These are phyloP conservation scores for Boletus rubropictus DNA, from an alignment of 768 basidiomycete species.

Conservation along the genomic window DNA sequence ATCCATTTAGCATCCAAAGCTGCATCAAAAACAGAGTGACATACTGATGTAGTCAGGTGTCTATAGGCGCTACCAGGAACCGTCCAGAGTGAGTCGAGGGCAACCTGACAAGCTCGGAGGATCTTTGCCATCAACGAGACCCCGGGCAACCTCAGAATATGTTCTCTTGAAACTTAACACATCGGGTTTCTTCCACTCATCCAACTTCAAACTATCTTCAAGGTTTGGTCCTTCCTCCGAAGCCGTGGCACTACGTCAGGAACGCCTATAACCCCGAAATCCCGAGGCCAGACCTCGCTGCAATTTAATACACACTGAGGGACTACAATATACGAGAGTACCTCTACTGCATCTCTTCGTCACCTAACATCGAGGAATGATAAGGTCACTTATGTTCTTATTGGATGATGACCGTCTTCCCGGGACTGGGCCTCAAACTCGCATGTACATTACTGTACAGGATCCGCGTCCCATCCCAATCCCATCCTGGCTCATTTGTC, in stretches of 20 bases:
- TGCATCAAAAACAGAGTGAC: too few relatives aligned
- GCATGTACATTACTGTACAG: background rate
- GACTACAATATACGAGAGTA: background rate
- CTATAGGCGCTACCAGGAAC: slow-evolving; percentile 15
- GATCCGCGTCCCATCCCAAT: slow-evolving; percentile 21
- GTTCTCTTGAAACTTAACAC: slow-evolving; percentile 8
- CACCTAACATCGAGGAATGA: slow-evolving; percentile 4
- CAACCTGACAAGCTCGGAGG: background rate
- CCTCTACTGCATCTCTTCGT: background rate
- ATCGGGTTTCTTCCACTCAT: slow-evolving; percentile 24
- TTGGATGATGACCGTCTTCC: background rate
- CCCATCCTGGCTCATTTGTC: slow-evolving; percentile 17
- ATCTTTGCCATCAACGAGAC: slow-evolving; percentile 1
- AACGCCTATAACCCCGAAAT: slow-evolving; percentile 22
- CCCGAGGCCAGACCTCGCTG: slow-evolving; percentile 12
- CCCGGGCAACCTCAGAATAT: slow-evolving; percentile 23
- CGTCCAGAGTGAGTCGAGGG: slow-evolving; percentile 1
- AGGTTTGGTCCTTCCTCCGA: slow-evolving; percentile 6
- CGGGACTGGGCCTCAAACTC: background rate
- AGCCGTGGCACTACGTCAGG: slow-evolving; percentile 16
- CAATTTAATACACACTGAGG: background rate
- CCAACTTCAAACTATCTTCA: slow-evolving; percentile 2
- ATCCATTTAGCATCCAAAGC: too few relatives aligned
- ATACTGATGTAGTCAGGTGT: background rate
- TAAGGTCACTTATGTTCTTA: background rate